A percentile compares a stretch with the other conserved stretches of the same genome.
These are phyloP conservation scores for Paracamarosporium sp. DNA, from an alignment of 2,329 filamentous ascomycete species.

Conservation along the genomic window DNA sequence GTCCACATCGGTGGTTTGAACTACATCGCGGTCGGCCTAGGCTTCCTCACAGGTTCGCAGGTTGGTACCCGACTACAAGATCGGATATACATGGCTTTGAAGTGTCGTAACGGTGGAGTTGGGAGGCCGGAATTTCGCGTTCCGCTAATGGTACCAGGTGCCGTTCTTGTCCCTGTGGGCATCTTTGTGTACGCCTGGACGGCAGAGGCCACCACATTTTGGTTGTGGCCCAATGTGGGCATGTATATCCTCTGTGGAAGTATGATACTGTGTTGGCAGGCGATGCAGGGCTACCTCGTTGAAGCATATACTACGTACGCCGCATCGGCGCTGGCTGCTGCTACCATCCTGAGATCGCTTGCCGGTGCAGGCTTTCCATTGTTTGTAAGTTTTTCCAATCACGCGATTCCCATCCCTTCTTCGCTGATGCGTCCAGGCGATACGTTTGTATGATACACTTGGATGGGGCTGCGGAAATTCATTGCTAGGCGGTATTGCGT, in stretches of 20 bases:
- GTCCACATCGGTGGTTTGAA: constrained; percentile 66
- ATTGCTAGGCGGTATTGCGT: background rate
- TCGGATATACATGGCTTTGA: constrained; percentile 53
- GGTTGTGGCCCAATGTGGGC: constrained; percentile 61
- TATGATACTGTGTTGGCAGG: constrained; percentile 47
- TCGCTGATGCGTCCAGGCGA: background rate
- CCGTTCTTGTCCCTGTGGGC: constrained; percentile 57
- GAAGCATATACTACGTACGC: constrained; percentile 50
- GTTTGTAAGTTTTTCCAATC: background rate
- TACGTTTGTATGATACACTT: background rate
- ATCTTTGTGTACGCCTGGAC: constrained; percentile 64
- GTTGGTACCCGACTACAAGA: constrained; percentile 55
- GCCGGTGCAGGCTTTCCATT: background rate
- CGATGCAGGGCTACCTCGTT: constrained; percentile 49
- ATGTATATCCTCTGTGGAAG: constrained; percentile 56
- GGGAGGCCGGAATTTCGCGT: constrained; percentile 64
- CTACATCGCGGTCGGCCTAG: constrained; percentile 66
- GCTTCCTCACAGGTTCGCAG: constrained; percentile 58
- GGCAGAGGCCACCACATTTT: constrained; percentile 54
- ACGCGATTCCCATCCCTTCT: background rate
- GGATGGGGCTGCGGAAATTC: background rate
- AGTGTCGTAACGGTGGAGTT: constrained; percentile 47
- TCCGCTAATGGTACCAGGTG: constrained; percentile 61
- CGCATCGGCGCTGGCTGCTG: constrained; percentile 36
- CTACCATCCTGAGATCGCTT: background rate